Evolutionary conservation across 441 rosid species (phyloP).

Genomic region (Cnidoscolus chayamansa): DNA sequence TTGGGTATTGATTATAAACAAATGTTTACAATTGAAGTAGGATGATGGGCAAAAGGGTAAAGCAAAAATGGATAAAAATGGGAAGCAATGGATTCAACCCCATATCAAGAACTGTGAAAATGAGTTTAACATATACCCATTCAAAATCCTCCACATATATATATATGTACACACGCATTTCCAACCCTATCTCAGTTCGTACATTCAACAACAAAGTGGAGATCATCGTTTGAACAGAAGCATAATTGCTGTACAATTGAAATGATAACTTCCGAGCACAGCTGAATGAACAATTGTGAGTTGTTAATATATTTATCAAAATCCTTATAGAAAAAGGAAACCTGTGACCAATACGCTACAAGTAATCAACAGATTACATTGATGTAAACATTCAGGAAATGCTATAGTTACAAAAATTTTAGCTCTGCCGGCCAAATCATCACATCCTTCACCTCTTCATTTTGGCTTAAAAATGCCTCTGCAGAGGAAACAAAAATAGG

Average conservation of each 20-base stretch:
- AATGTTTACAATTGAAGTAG: no score
- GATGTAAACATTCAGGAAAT: slow-evolving; percentile 24
- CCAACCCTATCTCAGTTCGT: no score
- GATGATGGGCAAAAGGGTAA: no score
- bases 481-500: slow-evolving; percentile 1
- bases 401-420: slow-evolving; percentile 22
- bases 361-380: slow-evolving; percentile 25
- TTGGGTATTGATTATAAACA: no score
- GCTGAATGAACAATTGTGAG: background rate
- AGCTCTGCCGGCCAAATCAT: slow-evolving; percentile 11
- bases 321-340: background rate
- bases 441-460: slow-evolving; percentile 21
- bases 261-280: background rate
- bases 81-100: no score
- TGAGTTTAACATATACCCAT: no score
- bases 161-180: no score
- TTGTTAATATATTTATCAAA: background rate
- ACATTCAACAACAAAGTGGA: no score
- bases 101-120: no score
- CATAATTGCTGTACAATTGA: slow-evolving; percentile 2
- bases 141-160: no score
- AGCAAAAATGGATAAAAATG: no score
- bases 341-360: background rate
- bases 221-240: background rate
- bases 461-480: background rate